Evolutionary conservation across 2,329 filamentous ascomycete species (phyloP), one percentile per base, ranked within the genome.

Genomic region (Epichloe sp.): DNA sequence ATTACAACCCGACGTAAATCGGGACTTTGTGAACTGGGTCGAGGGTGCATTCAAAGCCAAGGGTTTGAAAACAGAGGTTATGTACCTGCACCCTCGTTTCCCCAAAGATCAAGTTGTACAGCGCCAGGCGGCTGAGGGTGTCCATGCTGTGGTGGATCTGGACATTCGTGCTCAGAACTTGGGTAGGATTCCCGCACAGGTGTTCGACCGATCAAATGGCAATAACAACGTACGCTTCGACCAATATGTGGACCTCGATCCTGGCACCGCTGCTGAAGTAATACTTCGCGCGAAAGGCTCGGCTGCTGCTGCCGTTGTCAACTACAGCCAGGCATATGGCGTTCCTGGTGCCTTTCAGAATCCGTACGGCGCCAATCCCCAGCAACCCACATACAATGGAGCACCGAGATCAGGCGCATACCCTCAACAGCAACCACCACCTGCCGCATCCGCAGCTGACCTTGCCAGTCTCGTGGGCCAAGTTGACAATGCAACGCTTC

Each of bases 81-180:
- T 95, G 68, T 85, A 86, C 58, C 73, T 96, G 44, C 85, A 83
- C 51, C 82, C 88, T 34, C 81, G 86, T 21, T 80, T 94, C 44
- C 79, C 86, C 17, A 82, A 90, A 55, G 80, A 85, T 37, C 79
- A 84, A 5, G 82, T 95, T n/a, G 80, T 96, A 49, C 83, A 88
- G 57, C 78, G 86, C 49, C 88, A 95, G 63, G 86, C 94, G 38
- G 71, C 90, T 11, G 90, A 97, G 65, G 91, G 93, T 17, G 91
- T 96, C 1, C 78, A 87, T 48, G 91, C 86, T 8, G 86, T 96
- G 14, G 82, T 88, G 5, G 84, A 88, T 59, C 76, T 97, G 14
- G 82, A 86, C 54, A 73, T 80, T 48, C 73, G 75, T 44, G 79
- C 87, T 21, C 85, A 95, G 60, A 73, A 75, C 36, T 77, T 77